Percentiles rank a stretch among this genome's conserved stretches.
phyloP scores from a whole-genome alignment of 208 protist genomes.

The Trypanosoma lewisi region DNA sequence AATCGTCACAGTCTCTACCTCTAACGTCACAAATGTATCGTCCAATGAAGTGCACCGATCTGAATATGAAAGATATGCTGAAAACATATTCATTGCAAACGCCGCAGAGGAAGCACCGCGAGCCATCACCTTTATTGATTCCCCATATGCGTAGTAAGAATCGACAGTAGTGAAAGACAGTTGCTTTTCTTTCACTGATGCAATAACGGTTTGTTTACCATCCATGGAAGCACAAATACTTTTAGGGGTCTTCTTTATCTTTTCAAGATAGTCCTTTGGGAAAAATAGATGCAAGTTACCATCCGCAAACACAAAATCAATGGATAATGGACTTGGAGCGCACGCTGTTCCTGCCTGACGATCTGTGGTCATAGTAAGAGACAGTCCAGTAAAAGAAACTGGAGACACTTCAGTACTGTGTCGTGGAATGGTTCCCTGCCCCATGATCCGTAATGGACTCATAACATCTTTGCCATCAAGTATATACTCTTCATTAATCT shows the following conservation, averaged over 20 bases:
- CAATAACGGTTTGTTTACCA: constrained; percentile 33
- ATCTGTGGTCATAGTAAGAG: constrained; percentile 68
- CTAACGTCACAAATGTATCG: constrained; percentile 10
- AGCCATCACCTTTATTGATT: constrained; percentile 34
- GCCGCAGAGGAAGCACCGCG: constrained; percentile 36
- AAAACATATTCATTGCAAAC: constrained; percentile 38
- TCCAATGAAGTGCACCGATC: constrained; percentile 28
- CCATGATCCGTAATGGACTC: constrained; percentile 30
- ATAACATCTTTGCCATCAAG: constrained; percentile 2
- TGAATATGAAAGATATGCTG: constrained; percentile 42
- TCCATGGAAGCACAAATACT: constrained; percentile 53
- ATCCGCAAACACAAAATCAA: constrained; percentile 45
- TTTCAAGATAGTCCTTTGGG: constrained; percentile 6
- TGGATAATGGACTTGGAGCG: constrained; percentile 30
- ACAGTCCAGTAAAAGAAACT: constrained; percentile 28
- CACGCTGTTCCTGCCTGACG: constrained; percentile 43
- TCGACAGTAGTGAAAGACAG: constrained; percentile 30
- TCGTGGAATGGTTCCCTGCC: constrained; percentile 35
- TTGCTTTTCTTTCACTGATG: constrained; percentile 25
- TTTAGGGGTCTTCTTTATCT: constrained; percentile 33
- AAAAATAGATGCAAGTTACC: constrained; percentile 37
- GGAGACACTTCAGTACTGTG: constrained; percentile 44
- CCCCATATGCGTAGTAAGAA: constrained; percentile 23
- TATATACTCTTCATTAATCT: constrained; percentile 23
- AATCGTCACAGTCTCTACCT: constrained; percentile 16